phyloP scores from a whole-genome alignment of 768 basidiomycete genomes.

The Pleurotus salmoneostramineus region DNA sequence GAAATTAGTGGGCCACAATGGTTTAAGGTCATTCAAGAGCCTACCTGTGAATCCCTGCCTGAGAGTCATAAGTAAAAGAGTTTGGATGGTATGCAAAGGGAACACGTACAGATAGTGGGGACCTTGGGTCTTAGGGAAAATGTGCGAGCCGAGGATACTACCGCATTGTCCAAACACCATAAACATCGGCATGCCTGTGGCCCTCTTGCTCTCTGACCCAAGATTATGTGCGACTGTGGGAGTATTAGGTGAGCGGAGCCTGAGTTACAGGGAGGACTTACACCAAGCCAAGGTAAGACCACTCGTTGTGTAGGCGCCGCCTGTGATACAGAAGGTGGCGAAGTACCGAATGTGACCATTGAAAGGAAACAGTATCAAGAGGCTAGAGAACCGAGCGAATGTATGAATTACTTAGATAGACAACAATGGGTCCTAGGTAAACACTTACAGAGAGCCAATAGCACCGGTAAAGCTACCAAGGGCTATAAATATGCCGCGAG shows the following conservation, averaged over 20 bases:
- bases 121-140: constrained; percentile 62
- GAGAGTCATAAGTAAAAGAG: not conserved
- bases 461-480: constrained; percentile 41
- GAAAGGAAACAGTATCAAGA: constrained; percentile 44
- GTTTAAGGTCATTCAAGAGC: constrained; percentile 11
- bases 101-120: constrained; percentile 59
- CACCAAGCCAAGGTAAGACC: constrained; percentile 78
- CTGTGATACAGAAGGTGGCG: constrained; percentile 72
- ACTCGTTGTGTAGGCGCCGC: constrained; percentile 75
- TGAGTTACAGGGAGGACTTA: too few species aligned
- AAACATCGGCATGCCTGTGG: constrained; percentile 73
- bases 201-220: constrained; percentile 74
- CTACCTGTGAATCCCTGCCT: constrained; percentile 59
- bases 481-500: constrained; percentile 47
- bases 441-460: constrained; percentile 61
- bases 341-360: constrained; percentile 69
- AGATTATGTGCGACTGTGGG: constrained; percentile 64
- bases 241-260: not conserved
- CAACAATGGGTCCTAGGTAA: too few species aligned
- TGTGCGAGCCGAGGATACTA: constrained; percentile 67
- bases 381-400: constrained; percentile 34
- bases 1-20: not conserved
- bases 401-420: not conserved
- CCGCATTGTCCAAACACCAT: constrained; percentile 81
- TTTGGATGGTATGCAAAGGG: not conserved